These are phyloP conservation scores for Akanthomyces lecanii DNA, from an alignment of 2,329 filamentous ascomycete genomes.

Conservation along the genomic window DNA sequence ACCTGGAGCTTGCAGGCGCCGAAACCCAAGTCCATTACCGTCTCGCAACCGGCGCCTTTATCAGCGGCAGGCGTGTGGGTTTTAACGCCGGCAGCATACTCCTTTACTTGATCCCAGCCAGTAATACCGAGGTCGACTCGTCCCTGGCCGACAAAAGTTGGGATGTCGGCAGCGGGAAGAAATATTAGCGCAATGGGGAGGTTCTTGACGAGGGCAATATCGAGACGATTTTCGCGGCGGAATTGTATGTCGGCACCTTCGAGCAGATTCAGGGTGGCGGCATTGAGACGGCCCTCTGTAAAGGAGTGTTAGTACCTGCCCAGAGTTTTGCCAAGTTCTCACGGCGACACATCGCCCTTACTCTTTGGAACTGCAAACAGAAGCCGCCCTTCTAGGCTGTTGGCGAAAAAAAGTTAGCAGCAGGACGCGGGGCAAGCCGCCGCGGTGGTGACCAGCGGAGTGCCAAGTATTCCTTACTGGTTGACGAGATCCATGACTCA, in stretches of 20 bases:
- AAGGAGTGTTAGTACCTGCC: conserved; percentile 19
- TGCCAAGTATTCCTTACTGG: conserved; percentile 41
- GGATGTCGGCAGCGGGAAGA: conserved; percentile 94
- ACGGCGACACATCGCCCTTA: conserved; percentile 41
- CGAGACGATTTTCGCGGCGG: conserved; percentile 86
- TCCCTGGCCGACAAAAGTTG: conserved; percentile 93
- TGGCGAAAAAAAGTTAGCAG: background rate
- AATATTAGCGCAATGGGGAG: conserved; percentile 93
- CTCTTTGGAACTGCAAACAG: conserved; percentile 75
- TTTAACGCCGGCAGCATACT: conserved; percentile 62
- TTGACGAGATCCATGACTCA: conserved; percentile 58
- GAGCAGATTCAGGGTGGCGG: conserved; percentile 83
- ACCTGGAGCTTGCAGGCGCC: conserved; percentile 90
- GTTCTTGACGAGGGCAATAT: conserved; percentile 98
- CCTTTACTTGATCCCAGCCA: conserved; percentile 84
- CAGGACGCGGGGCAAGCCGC: conserved; percentile 3
- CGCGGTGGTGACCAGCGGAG: background rate
- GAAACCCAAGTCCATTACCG: conserved; percentile 86
- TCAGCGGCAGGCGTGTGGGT: conserved; percentile 44
- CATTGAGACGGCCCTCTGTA: conserved; percentile 86
- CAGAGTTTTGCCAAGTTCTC: background rate
- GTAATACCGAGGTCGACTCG: conserved; percentile 93
- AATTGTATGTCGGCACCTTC: conserved; percentile 96
- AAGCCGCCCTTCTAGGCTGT: conserved; percentile 16
- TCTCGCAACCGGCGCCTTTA: conserved; percentile 63